These are phyloP conservation scores for Neoscytalidium dimidiatum DNA, from an alignment of 2,329 filamentous ascomycete genomes.

Conservation along the genomic window DNA sequence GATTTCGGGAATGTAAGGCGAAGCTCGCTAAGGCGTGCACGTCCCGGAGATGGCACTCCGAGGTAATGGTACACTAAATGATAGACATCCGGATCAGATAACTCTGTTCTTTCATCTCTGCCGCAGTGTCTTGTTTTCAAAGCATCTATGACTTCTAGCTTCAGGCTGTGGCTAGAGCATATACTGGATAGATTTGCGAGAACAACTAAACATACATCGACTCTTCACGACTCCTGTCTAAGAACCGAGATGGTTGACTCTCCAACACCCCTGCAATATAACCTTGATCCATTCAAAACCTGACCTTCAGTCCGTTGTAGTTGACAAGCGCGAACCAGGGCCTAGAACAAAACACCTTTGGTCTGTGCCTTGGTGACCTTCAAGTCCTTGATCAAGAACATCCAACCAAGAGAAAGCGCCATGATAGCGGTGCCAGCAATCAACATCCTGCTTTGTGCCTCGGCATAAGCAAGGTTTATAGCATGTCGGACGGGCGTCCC, in stretches of 20 bases:
- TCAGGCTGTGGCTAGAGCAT: not conserved
- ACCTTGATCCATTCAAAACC: not conserved
- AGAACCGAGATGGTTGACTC: not conserved
- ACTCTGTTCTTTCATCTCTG: not conserved
- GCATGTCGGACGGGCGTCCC: conserved; percentile 52
- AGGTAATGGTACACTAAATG: not conserved
- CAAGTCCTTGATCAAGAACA: conserved; percentile 23
- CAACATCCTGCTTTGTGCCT: conserved; percentile 39
- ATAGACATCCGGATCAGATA: not conserved
- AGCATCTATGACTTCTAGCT: not conserved
- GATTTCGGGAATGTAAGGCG: not conserved
- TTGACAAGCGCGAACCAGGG: conserved; percentile 17
- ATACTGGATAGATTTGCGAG: no score
- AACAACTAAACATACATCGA: not conserved
- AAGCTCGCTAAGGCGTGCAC: not conserved
- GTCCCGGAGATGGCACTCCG: not conserved
- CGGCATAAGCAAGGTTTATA: conserved; percentile 38
- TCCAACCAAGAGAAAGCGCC: conserved; percentile 19
- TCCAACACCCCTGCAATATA: no score
- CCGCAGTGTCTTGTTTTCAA: not conserved
- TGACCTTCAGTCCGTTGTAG: conserved; percentile 16
- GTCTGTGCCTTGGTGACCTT: conserved; percentile 21
- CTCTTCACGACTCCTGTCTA: not conserved
- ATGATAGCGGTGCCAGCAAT: conserved; percentile 19
- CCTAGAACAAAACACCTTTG: conserved; percentile 23